Evolutionary conservation across 192 early-diverging fungal species (phyloP), one percentile per base, ranked within the genome.

Genomic region (Funneliformis mosseae): DNA sequence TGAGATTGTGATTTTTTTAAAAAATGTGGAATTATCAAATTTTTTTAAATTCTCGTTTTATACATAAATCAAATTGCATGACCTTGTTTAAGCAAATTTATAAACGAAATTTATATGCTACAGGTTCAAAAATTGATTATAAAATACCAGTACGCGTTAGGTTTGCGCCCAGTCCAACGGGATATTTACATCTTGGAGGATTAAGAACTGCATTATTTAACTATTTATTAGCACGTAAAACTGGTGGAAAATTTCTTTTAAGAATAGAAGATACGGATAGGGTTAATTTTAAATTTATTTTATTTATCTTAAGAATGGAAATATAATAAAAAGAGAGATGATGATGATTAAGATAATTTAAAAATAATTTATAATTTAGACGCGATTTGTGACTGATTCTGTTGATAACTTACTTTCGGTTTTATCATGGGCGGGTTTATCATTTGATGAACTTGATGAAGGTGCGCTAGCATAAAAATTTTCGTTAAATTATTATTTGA

Each of bases 241-340:
- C 88, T 9, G 89, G 91, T 25, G 96, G 95, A 8, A 73, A 82
- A 27, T 96, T 97, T 85, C 86, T 97, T 69, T 82, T 98, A 74
- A 90, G 97, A 77, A 96, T 98, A 76, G 97, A 98, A 80, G 97
- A 98, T 83, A 98, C 97, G 2, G 97, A 98, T 85, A 87, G 87
- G 80, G 92, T 92, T 2, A 33, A 83, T 39, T 46, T 18, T 12
- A 2, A 43, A 21, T 41, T 18, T 10, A 23, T 70, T 70, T 70
- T 42, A 4, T 16, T n/a, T 70, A 43, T 42, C 41, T 42, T 18
- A 6, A 33, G 33, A 33, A 33, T 33, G 33, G 33, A 3, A 33
- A 33, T 33, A 33, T 33, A 33, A 33, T 33, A 33, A 33, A 33
- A 33, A 33, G 21, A 70, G 5, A 9, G 16, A 70, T 70, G 33